These are phyloP conservation scores for Cucumis melo DNA, from an alignment of 306 rosid genomes.

Conservation along the genomic window DNA sequence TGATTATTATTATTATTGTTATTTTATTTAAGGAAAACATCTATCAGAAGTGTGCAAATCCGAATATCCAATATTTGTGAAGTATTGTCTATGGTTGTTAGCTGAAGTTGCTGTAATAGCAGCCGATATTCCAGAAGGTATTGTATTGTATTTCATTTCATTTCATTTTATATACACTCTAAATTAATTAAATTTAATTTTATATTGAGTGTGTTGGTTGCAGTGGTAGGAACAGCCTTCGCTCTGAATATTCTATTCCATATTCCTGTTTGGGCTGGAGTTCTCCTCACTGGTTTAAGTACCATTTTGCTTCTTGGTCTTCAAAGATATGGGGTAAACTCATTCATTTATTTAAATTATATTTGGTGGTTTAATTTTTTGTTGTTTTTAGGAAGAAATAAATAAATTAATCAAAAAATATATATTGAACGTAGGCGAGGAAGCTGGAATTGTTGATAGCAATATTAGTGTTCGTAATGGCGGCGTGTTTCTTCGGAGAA, in stretches of 20 bases:
- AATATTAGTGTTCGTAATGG: conserved; percentile 48
- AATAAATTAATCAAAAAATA: no score
- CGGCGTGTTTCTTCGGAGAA: conserved; percentile 80
- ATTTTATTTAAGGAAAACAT: conserved; percentile 47
- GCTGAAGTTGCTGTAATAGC: conserved; percentile 82
- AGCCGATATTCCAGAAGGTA: conserved; percentile 91
- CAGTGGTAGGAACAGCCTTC: conserved; percentile 91
- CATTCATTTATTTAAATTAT: no score
- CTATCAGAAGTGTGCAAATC: conserved; percentile 71
- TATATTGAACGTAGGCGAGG: conserved; percentile 24
- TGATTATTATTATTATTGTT: not conserved
- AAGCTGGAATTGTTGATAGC: conserved; percentile 67
- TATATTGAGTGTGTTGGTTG: not conserved
- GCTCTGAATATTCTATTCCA: conserved; percentile 65
- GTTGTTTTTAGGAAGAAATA: no score
- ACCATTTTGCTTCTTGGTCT: conserved; percentile 71
- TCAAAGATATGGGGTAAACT: conserved; percentile 69
- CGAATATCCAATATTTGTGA: conserved; percentile 57
- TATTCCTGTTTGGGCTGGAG: conserved; percentile 77
- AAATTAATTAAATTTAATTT: not conserved
- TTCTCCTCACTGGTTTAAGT: conserved; percentile 57
- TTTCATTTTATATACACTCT: not conserved
- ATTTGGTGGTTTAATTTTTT: no score
- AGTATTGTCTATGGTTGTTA: conserved; percentile 67
- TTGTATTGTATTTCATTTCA: not conserved